Percentiles rank a stretch among this genome's conserved stretches.
phyloP scores from a whole-genome alignment of 2,329 filamentous ascomycete species.

The Fusarium musae region DNA sequence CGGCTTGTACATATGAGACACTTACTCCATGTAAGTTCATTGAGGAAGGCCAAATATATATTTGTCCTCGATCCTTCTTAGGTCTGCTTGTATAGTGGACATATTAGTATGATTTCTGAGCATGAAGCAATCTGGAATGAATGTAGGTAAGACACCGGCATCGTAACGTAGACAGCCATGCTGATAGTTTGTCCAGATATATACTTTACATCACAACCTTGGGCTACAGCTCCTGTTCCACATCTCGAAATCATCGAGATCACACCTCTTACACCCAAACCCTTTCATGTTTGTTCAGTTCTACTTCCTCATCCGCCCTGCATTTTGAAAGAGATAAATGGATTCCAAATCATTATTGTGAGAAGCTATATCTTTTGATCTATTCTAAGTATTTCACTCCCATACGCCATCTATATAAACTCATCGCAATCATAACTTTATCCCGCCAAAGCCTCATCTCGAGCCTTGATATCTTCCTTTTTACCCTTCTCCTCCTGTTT shows the following conservation, averaged over 20 bases:
- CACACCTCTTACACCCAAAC: not conserved
- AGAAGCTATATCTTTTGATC: not conserved
- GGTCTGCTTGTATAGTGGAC: not conserved
- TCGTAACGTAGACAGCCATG: not conserved
- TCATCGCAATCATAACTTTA: conserved; percentile 12
- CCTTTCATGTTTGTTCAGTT: not conserved
- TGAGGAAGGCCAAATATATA: not conserved
- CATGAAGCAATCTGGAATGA: not conserved
- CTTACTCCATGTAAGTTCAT: not conserved
- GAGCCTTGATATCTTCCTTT: conserved; percentile 41
- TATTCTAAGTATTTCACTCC: not conserved
- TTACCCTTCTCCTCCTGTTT: conserved; percentile 39
- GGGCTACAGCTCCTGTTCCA: not conserved
- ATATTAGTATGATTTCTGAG: not conserved
- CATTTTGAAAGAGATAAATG: not conserved
- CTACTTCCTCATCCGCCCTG: not conserved
- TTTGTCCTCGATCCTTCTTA: not conserved
- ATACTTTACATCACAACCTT: not conserved
- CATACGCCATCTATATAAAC: conserved; percentile 33
- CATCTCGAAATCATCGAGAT: not conserved
- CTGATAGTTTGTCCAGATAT: not conserved
- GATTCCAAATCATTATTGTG: not conserved
- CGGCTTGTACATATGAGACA: not conserved
- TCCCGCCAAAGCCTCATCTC: conserved; percentile 43
- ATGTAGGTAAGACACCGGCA: not conserved